Base-by-base conservation (phyloP, 2,329 filamentous ascomycete species). In the Metarhizium rileyi region DNA sequence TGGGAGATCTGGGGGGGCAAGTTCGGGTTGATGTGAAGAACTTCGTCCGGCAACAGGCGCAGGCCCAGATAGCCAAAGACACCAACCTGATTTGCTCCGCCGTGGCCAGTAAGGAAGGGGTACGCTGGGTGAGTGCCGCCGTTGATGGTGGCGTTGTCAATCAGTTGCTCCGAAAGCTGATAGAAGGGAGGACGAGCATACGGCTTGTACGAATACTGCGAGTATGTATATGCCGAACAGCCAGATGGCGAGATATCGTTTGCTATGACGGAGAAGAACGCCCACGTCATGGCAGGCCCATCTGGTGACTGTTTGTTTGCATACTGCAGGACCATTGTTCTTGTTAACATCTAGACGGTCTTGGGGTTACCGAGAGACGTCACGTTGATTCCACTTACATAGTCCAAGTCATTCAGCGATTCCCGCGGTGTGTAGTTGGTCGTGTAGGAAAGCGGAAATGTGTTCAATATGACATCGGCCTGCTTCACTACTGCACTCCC, bases 261-360 rank as follows among this genome's bases (percentile, higher is more conserved):
- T 26, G 83, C 82, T 9, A 81, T 77, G 46, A 86, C 79, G 52
- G 79, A 78, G 63, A 84, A 86, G 14, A 84, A 80, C 12, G 81
- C 80, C 62, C 82, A 87, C 1, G 84, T 87, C 84, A 87, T 87
- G 6, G 79, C 84, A 0, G 84, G 84, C 0, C 84, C 84, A 54
- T 85, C 75, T 0, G 76, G 67, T 16, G 60, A 61, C 12, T 59
- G 59, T n/a, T 60, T 59, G 45, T 58, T 68, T 66, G 57, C 46
- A 48, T 62, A 63, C 57, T 59, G 14, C 4, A 7, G 25, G 23
- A 41, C 14, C 76, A 18, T 73, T 79, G 18, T 81, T 85, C 81
- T 9, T 12, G 22, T 36, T 36, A 5, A 16, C 14, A 38, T 12
- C 6, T 3, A 26, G 22, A 35, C 2, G 16, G 8, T 23, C n/a